Percentiles rank a stretch among this genome's conserved stretches.
Evolutionary conservation across 1,284 basidiomycete species (phyloP).

Genomic region (Sporisorium sorghi): DNA sequence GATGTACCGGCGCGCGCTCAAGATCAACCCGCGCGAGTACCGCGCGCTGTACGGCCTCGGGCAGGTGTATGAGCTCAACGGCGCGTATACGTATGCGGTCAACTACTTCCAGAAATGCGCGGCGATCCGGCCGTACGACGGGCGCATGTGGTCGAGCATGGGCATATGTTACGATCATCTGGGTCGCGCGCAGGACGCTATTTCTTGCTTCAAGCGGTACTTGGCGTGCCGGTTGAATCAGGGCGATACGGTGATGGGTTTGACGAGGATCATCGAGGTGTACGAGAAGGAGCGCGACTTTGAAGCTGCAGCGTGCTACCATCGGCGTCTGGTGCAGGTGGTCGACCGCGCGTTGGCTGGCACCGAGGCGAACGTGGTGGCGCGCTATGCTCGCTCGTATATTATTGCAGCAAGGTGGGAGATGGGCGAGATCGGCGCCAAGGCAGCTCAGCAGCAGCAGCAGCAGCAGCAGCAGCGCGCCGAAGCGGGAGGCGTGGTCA

Average conservation of each 20-base stretch:
- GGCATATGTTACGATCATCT: slow-evolving; percentile 94
- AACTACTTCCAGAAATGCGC: slow-evolving; percentile 97
- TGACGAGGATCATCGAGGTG: slow-evolving; percentile 63
- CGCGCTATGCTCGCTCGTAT: slow-evolving; percentile 58
- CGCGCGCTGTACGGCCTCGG: slow-evolving; percentile 98
- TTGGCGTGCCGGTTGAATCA: slow-evolving; percentile 64
- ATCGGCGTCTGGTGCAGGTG: slow-evolving; percentile 64
- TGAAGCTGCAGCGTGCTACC: slow-evolving; percentile 58
- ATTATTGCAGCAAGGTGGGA: slow-evolving; percentile 65
- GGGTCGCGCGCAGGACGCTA: slow-evolving; percentile 67
- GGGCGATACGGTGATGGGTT: slow-evolving; percentile 55
- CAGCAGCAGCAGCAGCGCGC: slow-evolving; percentile 4
- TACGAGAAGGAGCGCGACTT: slow-evolving; percentile 58
- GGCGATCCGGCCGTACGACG: slow-evolving; percentile 91
- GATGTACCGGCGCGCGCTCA: slow-evolving; percentile 93
- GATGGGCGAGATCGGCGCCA: slow-evolving; percentile 64
- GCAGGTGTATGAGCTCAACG: slow-evolving; percentile 94
- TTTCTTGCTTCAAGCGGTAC: slow-evolving; percentile 66
- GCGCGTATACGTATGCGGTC: slow-evolving; percentile 94
- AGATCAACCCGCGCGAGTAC: slow-evolving; percentile 90
- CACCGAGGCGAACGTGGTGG: slow-evolving; percentile 55
- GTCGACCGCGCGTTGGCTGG: slow-evolving; percentile 50
- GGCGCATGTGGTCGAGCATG: slow-evolving; percentile 93
- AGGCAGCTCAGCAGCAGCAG: slow-evolving; percentile 20
- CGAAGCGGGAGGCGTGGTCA: slow-evolving; percentile 6